Evolutionary conservation across 768 basidiomycete genomes (phyloP).

Genomic region (Strobilomyces echinocephalus): DNA sequence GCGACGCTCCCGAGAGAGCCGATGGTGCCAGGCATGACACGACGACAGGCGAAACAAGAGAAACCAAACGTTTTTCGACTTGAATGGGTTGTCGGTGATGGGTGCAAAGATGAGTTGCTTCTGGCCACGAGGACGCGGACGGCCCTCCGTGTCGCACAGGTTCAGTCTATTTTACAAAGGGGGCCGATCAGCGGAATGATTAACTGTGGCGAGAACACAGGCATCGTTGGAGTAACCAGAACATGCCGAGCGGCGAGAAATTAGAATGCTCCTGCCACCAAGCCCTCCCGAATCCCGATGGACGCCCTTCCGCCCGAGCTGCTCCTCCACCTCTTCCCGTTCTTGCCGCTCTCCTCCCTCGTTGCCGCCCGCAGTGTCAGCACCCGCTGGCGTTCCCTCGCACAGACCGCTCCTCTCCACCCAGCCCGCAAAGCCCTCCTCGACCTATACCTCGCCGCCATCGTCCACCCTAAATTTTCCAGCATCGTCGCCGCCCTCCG

Average conservation of each 20-base stretch:
- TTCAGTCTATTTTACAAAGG: not conserved
- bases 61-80: not conserved
- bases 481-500: not conserved
- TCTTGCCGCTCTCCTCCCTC: not conserved
- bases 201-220: no score
- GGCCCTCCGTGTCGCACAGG: not conserved
- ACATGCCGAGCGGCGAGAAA: no score
- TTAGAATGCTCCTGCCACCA: no score
- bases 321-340: not conserved
- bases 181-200: no score
- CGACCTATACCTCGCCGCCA: not conserved
- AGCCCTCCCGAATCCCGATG: not conserved
- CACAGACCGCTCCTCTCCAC: not conserved
- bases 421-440: not conserved
- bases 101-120: not conserved
- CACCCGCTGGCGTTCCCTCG: not conserved
- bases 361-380: not conserved
- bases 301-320: not conserved
- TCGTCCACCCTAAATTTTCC: not conserved
- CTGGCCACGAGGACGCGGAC: not conserved
- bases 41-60: not conserved
- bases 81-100: not conserved
- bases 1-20: constrained; percentile 21
- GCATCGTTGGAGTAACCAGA: no score
- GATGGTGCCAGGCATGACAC: constrained; percentile 21